Evolutionary conservation across 1,284 basidiomycete species (phyloP).

Genomic region (Trametes hirsuta): DNA sequence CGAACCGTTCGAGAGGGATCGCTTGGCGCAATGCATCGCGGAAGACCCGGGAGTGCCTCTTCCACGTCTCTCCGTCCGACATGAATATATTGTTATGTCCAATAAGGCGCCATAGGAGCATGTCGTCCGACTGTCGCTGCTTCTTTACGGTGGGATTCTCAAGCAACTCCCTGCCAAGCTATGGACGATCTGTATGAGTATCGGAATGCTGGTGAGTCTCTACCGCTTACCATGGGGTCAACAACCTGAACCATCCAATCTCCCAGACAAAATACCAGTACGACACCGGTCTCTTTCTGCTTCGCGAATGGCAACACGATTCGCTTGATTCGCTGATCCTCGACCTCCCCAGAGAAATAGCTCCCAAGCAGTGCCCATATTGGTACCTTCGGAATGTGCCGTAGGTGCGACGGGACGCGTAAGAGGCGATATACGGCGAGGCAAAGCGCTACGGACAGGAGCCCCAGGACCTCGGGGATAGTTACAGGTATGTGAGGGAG

Average conservation of each 20-base stretch:
- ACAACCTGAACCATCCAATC: conserved; percentile 33
- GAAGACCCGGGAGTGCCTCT: conserved; percentile 33
- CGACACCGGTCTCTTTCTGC: conserved; percentile 18
- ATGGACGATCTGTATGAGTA: background rate
- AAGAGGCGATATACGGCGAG: conserved; percentile 10
- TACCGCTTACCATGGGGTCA: conserved; percentile 24
- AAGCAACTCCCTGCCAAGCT: conserved; percentile 20
- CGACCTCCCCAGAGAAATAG: conserved; percentile 27
- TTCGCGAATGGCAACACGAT: conserved; percentile 30
- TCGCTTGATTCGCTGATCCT: conserved; percentile 26
- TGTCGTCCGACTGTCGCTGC: conserved; percentile 32
- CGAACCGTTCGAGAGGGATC: conserved; percentile 34
- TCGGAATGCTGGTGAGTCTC: background rate
- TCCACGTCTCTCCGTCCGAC: conserved; percentile 35
- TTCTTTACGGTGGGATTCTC: conserved; percentile 28
- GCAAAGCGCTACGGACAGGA: conserved; percentile 1
- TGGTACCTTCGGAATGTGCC: conserved; percentile 28
- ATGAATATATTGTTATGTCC: conserved; percentile 35
- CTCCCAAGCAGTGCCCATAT: conserved; percentile 25
- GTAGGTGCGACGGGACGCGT: conserved; percentile 23
- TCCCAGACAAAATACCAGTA: conserved; percentile 29
- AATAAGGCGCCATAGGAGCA: conserved; percentile 35
- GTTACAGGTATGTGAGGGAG: background rate
- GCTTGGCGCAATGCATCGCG: conserved; percentile 31
- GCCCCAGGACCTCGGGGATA: conserved; percentile 1